Evolutionary conservation across 768 basidiomycete species (phyloP).

Genomic region (Tulasnella calospora): DNA sequence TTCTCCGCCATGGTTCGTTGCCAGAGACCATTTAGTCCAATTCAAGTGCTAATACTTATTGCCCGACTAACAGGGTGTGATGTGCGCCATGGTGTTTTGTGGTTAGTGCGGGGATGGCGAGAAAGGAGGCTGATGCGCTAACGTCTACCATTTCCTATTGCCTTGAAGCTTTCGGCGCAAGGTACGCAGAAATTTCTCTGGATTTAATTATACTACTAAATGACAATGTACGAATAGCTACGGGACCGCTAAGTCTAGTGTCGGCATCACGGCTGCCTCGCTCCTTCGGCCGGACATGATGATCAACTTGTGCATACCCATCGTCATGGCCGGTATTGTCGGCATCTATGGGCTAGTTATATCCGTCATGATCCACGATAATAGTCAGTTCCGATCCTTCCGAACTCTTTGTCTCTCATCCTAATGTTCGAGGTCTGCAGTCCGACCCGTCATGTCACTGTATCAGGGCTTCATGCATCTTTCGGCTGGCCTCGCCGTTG

Average conservation of each 20-base stretch:
- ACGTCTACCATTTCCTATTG: background rate
- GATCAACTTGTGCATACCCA: constrained; percentile 96
- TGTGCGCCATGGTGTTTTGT: constrained; percentile 57
- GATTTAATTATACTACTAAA: background rate
- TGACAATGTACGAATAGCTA: constrained; percentile 53
- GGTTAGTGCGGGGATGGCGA: constrained; percentile 55
- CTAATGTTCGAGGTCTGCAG: constrained; percentile 39
- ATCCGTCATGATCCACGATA: constrained; percentile 84
- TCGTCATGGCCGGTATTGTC: constrained; percentile 99
- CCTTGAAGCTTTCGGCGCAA: background rate
- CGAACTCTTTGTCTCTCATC: background rate
- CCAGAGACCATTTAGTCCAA: background rate
- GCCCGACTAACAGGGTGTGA: constrained; percentile 23
- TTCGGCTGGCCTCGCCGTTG: constrained; percentile 86
- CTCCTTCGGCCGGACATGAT: constrained; percentile 92
- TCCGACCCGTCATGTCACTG: constrained; percentile 73
- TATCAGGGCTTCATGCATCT: constrained; percentile 91
- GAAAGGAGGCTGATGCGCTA: background rate
- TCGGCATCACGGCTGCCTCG: constrained; percentile 95
- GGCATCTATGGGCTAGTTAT: constrained; percentile 98
- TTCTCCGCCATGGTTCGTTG: constrained; percentile 89
- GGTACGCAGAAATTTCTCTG: background rate
- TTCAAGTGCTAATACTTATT: background rate
- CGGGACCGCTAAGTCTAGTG: constrained; percentile 98
- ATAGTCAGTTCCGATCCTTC: constrained; percentile 54